These are phyloP conservation scores for Closterium sp. DNA, from an alignment of 139 green algal genomes.

Conservation along the genomic window DNA sequence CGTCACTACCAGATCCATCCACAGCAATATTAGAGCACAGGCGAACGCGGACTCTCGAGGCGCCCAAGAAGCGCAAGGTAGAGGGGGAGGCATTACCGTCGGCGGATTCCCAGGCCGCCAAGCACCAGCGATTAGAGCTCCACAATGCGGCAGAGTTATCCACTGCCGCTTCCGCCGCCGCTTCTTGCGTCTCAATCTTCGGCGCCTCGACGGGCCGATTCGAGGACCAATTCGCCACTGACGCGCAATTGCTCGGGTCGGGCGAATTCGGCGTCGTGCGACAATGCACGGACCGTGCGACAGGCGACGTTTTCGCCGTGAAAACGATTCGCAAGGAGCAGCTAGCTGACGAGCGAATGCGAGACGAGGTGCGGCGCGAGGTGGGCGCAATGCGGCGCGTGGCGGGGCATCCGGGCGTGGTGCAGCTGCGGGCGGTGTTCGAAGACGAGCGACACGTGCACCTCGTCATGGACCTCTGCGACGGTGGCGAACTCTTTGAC, in stretches of 20 bases:
- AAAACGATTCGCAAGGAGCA: neutral
- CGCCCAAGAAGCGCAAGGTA: neutral
- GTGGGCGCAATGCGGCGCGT: neutral
- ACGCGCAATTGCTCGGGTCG: neutral
- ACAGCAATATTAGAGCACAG: neutral
- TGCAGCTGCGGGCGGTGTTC: neutral
- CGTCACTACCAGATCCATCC: neutral
- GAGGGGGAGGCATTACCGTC: neutral
- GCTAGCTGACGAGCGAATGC: neutral
- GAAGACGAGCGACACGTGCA: neutral
- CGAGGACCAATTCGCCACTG: neutral
- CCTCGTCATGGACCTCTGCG: neutral
- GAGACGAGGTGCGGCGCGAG: neutral
- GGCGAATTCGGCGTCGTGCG: neutral
- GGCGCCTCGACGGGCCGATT: neutral
- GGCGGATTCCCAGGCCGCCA: neutral
- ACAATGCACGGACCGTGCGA: neutral
- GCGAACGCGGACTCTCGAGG: neutral
- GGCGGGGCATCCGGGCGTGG: neutral
- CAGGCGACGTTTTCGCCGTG: neutral
- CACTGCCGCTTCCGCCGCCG: too few relatives aligned
- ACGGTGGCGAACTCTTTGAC: neutral
- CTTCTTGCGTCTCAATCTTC: neutral
- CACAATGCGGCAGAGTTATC: neutral
- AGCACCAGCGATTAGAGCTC: neutral